Base-by-base conservation (phyloP, 345 rosid species). In the Citrus inodora region DNA sequence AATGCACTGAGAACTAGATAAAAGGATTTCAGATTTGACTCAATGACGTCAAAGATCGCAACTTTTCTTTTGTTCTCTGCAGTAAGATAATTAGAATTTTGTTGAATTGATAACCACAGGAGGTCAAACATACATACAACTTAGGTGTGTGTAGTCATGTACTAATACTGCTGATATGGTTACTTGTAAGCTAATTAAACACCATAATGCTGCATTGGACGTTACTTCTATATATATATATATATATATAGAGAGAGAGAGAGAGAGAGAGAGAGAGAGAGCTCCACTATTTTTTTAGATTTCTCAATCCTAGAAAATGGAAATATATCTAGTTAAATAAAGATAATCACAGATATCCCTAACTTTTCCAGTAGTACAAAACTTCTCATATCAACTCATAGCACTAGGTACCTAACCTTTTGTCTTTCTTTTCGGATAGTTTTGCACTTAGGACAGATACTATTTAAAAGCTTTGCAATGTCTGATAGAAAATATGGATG, bases 371-470 rank as follows among this genome's bases (percentile, higher is more conserved):
- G 19, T 21, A 30, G 48, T 10, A 67, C n/a, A 48, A 68, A 48
- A 60, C 42, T 48, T 65, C 40, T 37, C 63, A 73, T 65, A 55
- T 77, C 65, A 81, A 35, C 70, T 71, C 51, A 74, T 35, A 51
- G 70, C 70, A 59, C 67, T 79, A 72, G 85, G 75, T 77, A 81
- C 78, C 90, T 80, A 75, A 92, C 96, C 96, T 89, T 92, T 75
- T 46, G 51, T 46, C 17, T 46, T 46, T 90, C 89, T 82, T 89
- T 85, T 79, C 91, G 83, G 38, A 90, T 67, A 74, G 95, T 85
- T 89, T 90, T 94, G 85, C 99, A 96, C 38, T 90, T 91, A 9
- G 99, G 98, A 73, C 99, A 96, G 76, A 89, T 80, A 80, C 88
- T 89, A 75, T 96, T 96, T 67, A 96, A 74, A 73, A 96, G 65